These are phyloP conservation scores for Trematosphaeria pertusa DNA, from an alignment of 2,329 filamentous ascomycete species.

Conservation along the genomic window DNA sequence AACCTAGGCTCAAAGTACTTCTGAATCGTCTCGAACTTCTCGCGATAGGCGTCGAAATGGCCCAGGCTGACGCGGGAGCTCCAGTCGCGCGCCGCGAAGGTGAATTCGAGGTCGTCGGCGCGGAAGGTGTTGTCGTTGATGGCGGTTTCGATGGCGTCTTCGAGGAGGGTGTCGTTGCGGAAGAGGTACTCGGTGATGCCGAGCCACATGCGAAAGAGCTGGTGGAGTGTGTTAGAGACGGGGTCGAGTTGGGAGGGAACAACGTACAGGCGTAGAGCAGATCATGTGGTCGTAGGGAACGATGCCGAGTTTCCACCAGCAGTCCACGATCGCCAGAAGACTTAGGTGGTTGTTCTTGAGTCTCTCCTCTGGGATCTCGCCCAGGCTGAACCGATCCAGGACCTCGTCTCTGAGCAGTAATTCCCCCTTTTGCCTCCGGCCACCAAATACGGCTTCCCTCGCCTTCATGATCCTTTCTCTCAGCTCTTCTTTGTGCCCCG, in stretches of 20 bases:
- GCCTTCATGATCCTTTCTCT: conserved; percentile 78
- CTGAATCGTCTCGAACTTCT: conserved; percentile 90
- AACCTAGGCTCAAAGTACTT: conserved; percentile 91
- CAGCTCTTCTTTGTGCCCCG: conserved; percentile 78
- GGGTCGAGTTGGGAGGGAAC: neutral
- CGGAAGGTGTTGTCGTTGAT: conserved; percentile 90
- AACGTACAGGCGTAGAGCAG: conserved; percentile 83
- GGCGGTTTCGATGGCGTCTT: conserved; percentile 84
- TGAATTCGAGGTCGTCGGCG: conserved; percentile 96
- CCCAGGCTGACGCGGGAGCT: conserved; percentile 90
- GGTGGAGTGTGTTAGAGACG: conserved; percentile 9
- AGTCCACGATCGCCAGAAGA: conserved; percentile 95
- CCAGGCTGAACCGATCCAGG: conserved; percentile 87
- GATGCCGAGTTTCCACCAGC: conserved; percentile 92
- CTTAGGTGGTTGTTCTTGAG: conserved; percentile 93
- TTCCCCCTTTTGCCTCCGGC: conserved; percentile 64
- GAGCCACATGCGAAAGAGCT: conserved; percentile 92
- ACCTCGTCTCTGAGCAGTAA: conserved; percentile 80
- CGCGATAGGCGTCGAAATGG: conserved; percentile 90
- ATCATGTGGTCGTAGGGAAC: conserved; percentile 99
- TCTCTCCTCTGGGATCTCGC: conserved; percentile 69
- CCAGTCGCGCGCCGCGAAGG: conserved; percentile 95
- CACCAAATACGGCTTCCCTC: conserved; percentile 71
- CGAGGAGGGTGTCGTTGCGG: conserved; percentile 78
- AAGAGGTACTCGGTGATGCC: conserved; percentile 98